A percentile compares a stretch with the other conserved stretches of the same genome.
phyloP scores from a whole-genome alignment of 352 stramenopile species.

The Aphanomyces invadans region DNA sequence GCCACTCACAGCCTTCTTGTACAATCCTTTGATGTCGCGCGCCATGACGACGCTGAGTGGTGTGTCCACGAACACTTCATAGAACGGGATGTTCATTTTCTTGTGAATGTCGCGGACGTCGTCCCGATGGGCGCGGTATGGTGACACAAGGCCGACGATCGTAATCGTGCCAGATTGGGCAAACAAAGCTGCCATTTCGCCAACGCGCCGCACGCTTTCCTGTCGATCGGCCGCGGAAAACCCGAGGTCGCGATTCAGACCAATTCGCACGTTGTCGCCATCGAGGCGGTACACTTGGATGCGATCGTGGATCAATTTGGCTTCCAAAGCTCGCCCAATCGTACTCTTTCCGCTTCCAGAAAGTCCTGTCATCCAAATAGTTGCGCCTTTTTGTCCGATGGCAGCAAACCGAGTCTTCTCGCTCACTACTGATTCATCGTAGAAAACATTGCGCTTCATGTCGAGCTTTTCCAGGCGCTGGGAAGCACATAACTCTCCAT shows the following conservation, averaged over 20 bases:
- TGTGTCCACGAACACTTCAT: constrained; percentile 98
- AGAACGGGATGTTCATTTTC: constrained; percentile 95
- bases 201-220: constrained; percentile 94
- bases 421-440: constrained; percentile 66
- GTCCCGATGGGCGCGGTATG: constrained; percentile 91
- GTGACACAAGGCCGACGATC: constrained; percentile 95
- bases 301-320: constrained; percentile 88
- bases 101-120: constrained; percentile 87
- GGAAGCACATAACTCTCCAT: constrained; percentile 33
- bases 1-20: constrained; percentile 89
- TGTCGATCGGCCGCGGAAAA: constrained; percentile 94
- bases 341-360: constrained; percentile 97
- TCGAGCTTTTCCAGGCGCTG: constrained; percentile 60
- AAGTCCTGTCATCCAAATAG: constrained; percentile 98
- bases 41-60: constrained; percentile 93
- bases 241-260: constrained; percentile 94
- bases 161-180: constrained; percentile 95
- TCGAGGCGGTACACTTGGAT: constrained; percentile 97
- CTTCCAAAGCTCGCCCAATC: constrained; percentile 94
- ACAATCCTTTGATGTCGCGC: constrained; percentile 96
- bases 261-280: constrained; percentile 97
- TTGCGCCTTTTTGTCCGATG: constrained; percentile 93
- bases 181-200: constrained; percentile 95
- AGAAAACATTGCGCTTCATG: constrained; percentile 75
- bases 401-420: constrained; percentile 58